Conservation (phyloP, 2,329 filamentous ascomycete species). For the Colletotrichum tropicale region DNA sequence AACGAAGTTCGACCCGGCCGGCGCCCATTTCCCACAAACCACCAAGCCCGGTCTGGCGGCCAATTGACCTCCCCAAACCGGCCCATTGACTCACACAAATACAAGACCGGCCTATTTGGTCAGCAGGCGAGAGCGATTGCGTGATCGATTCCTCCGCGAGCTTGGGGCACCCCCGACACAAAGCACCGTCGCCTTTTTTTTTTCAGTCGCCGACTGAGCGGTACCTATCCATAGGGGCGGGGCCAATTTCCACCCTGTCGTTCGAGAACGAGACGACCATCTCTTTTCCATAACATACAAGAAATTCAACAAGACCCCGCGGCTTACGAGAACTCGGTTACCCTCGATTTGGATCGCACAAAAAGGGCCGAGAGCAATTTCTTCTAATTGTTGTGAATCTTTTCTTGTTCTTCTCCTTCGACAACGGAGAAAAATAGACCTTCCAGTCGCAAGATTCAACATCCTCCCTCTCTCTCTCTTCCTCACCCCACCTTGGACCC, state of each 20-base stretch:
- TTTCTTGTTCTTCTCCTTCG: neutral
- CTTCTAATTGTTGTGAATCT: neutral
- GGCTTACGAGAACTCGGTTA: neutral
- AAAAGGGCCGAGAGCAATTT: neutral
- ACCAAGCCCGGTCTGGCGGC: neutral
- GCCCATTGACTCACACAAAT: conserved; percentile 16
- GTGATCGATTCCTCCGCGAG: conserved; percentile 18
- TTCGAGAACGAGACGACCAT: neutral
- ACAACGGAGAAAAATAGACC: neutral
- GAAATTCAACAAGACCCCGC: conserved; percentile 9
- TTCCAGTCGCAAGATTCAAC: neutral
- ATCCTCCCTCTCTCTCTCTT: neutral
- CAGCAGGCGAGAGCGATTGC: conserved; percentile 19
- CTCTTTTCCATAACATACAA: conserved; percentile 15
- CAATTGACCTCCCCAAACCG: neutral
- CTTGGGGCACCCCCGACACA: conserved; percentile 4
- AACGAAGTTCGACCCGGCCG: neutral
- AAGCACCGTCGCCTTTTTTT: neutral
- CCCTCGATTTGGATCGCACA: conserved; percentile 6
- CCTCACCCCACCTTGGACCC: neutral
- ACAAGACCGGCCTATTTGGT: neutral
- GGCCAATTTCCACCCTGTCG: conserved; percentile 13
- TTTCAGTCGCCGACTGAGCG: neutral
- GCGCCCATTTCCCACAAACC: neutral
- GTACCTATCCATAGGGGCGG: neutral